Conservation (phyloP, 306 rosid species). For the Sphenostylis stenocarpa region DNA sequence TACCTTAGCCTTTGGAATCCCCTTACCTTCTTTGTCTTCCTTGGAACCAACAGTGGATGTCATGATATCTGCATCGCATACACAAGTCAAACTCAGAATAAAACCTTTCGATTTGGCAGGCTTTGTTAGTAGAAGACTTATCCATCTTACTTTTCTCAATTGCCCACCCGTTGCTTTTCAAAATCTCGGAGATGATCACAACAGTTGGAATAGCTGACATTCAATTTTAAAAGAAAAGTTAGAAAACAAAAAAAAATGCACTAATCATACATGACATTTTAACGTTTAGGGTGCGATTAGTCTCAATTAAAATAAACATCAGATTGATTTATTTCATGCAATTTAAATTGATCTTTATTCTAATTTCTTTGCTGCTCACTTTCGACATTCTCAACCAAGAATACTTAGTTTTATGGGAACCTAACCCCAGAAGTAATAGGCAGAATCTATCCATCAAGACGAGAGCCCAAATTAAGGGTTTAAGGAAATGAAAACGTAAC, state of each 20-base stretch:
- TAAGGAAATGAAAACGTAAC: background rate
- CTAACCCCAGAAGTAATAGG: background rate
- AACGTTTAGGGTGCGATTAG: background rate
- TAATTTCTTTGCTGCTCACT: background rate
- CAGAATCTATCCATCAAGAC: background rate
- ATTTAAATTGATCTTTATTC: too few relatives aligned
- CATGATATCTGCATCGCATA: conserved; percentile 30
- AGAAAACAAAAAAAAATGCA: background rate
- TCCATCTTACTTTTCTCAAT: conserved; percentile 64
- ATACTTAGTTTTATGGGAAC: background rate
- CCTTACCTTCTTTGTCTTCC: conserved; percentile 43
- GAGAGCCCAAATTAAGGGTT: background rate
- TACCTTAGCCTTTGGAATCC: conserved; percentile 66
- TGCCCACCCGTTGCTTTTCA: conserved; percentile 61
- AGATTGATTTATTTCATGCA: too few relatives aligned
- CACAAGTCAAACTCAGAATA: background rate
- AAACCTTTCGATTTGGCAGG: background rate
- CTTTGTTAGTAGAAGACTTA: conserved; percentile 6
- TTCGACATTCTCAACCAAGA: conserved; percentile 11
- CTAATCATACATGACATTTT: too few relatives aligned
- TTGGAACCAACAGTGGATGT: conserved; percentile 46
- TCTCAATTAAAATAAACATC: too few relatives aligned
- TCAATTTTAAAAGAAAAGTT: background rate
- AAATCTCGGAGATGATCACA: conserved; percentile 54
- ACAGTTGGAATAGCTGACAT: conserved; percentile 71